A percentile compares a stretch with the other conserved stretches of the same genome.
These are phyloP conservation scores for Malassezia yamatoensis DNA, from an alignment of 1,284 basidiomycete genomes.

Conservation along the genomic window DNA sequence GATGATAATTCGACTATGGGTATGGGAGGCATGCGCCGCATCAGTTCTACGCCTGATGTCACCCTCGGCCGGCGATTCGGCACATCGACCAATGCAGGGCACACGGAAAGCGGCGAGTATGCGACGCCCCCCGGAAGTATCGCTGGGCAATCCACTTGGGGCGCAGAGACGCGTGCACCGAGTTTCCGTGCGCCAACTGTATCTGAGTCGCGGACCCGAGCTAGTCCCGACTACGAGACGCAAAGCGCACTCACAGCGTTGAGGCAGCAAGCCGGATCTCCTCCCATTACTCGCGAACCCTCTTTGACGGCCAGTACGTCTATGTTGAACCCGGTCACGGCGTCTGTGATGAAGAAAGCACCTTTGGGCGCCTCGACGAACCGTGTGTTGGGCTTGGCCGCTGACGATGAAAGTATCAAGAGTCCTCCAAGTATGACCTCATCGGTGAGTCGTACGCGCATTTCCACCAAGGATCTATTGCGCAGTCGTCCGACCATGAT, in stretches of 20 bases:
- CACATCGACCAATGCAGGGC: not conserved
- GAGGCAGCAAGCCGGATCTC: not conserved
- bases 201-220: not conserved
- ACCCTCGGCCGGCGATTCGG: not conserved
- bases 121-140: not conserved
- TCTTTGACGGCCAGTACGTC: constrained; percentile 25
- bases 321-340: constrained; percentile 25
- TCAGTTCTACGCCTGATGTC: constrained; percentile 12
- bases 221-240: constrained; percentile 1
- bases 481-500: constrained; percentile 41
- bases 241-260: not conserved
- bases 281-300: constrained; percentile 10
- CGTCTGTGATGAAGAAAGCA: constrained; percentile 31
- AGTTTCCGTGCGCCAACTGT: not conserved
- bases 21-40: constrained; percentile 2
- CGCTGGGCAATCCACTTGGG: not conserved
- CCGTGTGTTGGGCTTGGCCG: constrained; percentile 24
- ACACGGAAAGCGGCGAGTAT: not conserved
- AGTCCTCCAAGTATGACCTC: constrained; percentile 1
- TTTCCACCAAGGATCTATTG: constrained; percentile 30
- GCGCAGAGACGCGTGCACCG: not conserved
- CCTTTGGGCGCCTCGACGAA: constrained; percentile 40
- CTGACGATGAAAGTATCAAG: constrained; percentile 14
- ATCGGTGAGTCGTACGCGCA: constrained; percentile 8
- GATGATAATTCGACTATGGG: not conserved